phyloP scores from a whole-genome alignment of 805 yeast genomes.

The Sugiyamaella lignohabitans region DNA sequence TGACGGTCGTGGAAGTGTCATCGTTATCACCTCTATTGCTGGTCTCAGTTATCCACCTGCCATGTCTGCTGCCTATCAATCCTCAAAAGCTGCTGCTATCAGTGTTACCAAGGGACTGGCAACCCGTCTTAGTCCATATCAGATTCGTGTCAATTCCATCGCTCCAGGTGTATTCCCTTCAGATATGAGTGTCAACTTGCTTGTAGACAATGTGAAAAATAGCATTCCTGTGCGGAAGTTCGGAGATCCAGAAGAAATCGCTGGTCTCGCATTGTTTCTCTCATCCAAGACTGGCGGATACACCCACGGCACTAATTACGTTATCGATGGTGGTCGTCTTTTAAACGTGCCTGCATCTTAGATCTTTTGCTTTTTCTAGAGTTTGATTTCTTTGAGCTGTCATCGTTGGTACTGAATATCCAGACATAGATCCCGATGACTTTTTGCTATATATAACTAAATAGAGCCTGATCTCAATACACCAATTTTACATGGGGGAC shows the following conservation, averaged over 20 bases:
- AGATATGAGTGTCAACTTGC: conserved; percentile 48
- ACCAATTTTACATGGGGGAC: too few relatives aligned
- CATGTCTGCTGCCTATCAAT: conserved; percentile 48
- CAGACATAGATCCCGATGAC: too few relatives aligned
- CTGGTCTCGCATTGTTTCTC: conserved; percentile 61
- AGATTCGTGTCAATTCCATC: conserved; percentile 53
- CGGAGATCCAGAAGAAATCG: conserved; percentile 57
- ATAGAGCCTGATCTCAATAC: too few relatives aligned
- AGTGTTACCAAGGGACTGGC: conserved; percentile 53
- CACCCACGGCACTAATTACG: conserved; percentile 58
- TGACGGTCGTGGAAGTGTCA: conserved; percentile 47
- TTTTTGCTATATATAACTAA: too few relatives aligned
- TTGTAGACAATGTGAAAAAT: conserved; percentile 17
- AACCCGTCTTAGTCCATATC: conserved; percentile 45
- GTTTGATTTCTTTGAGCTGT: too few relatives aligned
- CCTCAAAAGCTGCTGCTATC: conserved; percentile 54
- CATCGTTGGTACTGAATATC: too few relatives aligned
- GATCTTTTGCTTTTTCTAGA: too few relatives aligned
- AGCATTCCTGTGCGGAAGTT: conserved; percentile 56
- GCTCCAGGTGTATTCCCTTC: conserved; percentile 61
- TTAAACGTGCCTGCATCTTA: conserved; percentile 18
- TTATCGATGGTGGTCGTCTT: conserved; percentile 59
- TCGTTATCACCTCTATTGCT: conserved; percentile 52
- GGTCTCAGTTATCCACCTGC: conserved; percentile 36
- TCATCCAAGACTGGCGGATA: conserved; percentile 63